Base-by-base conservation (phyloP, 75 land plant species). In the Pinus albicaulis region DNA sequence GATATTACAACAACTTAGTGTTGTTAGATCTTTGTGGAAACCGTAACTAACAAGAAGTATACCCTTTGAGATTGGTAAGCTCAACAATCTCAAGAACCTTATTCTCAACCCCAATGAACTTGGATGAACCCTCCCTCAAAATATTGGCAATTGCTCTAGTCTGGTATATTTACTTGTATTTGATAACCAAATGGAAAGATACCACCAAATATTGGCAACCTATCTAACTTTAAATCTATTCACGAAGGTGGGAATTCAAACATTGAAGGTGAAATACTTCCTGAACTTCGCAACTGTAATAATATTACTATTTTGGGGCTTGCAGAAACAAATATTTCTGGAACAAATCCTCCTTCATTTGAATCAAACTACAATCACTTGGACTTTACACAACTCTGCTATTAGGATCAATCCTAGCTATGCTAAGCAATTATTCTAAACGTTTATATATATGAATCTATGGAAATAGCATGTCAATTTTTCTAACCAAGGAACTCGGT, bases 111-210 rank as follows among this genome's bases (percentile, higher is more conserved):
- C 91, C 4, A 98, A 98, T 59, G 26, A 52, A 57, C 78, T 95
- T 10, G 81, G 76, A 34, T 95, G 98, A 0, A 22, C 81, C 4
- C 91, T 98, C 19, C 98, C 99, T 3, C 74, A 31, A 1, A 60
- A 77, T 3, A 79, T 98, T 24, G 98, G 89, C 16, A 83, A 86
- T 56, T 79, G 89, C 26, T 55, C 79, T 2, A 53, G 55, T 24
- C 74, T 98, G 55, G 62, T 19, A 36, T 28, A 65, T 82, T 76
- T 98, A 14, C 66, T 85, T 15, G 61, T 95, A 20, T 91, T 82
- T 36, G 94, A 98, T 65, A 98, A 98, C 78, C 89, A 88, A 74
- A 80, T 98, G 99, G 98, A 1, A 53, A 2, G 7, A 82, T 98
- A 14, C 95, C 99, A 1, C 36, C 76, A 0, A 55, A 59, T 48